Percentiles rank a stretch among this genome's conserved stretches.
These are phyloP conservation scores for Serendipita sp. DNA, from an alignment of 1,284 basidiomycete genomes.

Conservation along the genomic window DNA sequence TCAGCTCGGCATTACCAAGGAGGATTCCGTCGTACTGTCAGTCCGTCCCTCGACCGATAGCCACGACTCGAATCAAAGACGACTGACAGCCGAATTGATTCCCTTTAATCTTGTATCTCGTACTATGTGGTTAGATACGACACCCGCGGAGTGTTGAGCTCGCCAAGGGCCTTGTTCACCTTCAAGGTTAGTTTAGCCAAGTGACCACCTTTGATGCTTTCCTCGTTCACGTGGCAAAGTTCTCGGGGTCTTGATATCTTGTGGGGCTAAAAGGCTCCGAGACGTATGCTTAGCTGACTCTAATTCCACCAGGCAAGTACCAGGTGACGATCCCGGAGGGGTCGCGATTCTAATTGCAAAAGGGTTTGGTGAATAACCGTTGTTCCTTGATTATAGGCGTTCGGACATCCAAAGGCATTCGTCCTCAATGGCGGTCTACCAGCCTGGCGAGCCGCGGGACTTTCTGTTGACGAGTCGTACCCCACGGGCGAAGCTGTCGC, in stretches of 20 bases:
- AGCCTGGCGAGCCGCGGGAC: conserved; percentile 63
- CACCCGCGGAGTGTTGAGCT: conserved; percentile 72
- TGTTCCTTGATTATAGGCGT: conserved; percentile 28
- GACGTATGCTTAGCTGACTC: no score
- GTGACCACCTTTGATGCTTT: no score
- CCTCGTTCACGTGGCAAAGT: no score
- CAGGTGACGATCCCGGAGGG: no score
- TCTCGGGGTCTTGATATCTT: no score
- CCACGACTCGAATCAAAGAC: background rate
- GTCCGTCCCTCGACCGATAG: conserved; percentile 15
- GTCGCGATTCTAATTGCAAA: background rate
- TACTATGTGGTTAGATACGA: conserved; percentile 50
- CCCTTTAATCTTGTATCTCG: conserved; percentile 11
- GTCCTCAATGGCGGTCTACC: conserved; percentile 84
- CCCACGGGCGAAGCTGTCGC: conserved; percentile 23
- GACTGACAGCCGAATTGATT: background rate
- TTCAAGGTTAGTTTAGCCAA: conserved; percentile 40
- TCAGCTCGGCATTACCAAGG: conserved; percentile 56
- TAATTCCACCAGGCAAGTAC: no score
- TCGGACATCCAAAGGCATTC: conserved; percentile 74
- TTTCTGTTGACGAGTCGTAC: conserved; percentile 35
- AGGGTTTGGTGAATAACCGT: background rate
- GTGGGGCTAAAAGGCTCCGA: no score
- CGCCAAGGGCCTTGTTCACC: conserved; percentile 82
- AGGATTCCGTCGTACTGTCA: conserved; percentile 72